phyloP scores from a whole-genome alignment of 1,284 basidiomycete species.

The Ganoderma lingzhi region DNA sequence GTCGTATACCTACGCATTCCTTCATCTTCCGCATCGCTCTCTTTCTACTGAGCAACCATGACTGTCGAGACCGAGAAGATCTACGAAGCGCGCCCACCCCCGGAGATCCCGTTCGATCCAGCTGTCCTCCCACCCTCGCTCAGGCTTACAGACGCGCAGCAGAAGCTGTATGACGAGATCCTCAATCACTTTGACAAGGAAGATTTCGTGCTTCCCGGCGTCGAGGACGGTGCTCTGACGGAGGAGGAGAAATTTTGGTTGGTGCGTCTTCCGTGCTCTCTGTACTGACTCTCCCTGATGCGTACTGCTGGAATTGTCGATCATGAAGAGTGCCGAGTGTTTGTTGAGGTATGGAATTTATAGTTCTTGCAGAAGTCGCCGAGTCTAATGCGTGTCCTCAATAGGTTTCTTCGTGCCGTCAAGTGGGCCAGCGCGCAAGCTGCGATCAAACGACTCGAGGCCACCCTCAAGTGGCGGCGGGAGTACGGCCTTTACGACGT shows the following conservation, averaged over 20 bases:
- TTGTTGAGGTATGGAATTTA: conserved; percentile 59
- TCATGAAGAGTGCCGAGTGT: conserved; percentile 67
- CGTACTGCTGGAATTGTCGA: not conserved
- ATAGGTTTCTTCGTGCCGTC: conserved; percentile 72
- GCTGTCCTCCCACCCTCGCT: conserved; percentile 28
- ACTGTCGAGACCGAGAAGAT: conserved; percentile 17
- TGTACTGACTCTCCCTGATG: conserved; percentile 3
- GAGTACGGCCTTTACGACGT: conserved; percentile 73
- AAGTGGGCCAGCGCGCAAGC: conserved; percentile 66
- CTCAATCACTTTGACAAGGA: conserved; percentile 63
- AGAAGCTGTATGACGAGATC: conserved; percentile 61
- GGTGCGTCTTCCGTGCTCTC: conserved; percentile 44
- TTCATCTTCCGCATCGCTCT: not conserved
- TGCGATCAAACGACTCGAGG: conserved; percentile 70
- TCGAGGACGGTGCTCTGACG: conserved; percentile 56
- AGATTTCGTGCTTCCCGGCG: conserved; percentile 60
- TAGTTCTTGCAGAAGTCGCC: not conserved
- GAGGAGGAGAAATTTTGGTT: conserved; percentile 83
- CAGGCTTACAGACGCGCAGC: conserved; percentile 54
- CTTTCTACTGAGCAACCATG: not conserved
- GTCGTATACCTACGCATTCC: not conserved
- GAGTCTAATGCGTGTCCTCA: not conserved
- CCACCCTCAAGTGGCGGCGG: conserved; percentile 77
- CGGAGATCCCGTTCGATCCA: conserved; percentile 30
- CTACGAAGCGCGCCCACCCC: conserved; percentile 30